Conservation (phyloP, 495 filamentous ascomycete genomes). For the Penicilliopsis zonata region DNA sequence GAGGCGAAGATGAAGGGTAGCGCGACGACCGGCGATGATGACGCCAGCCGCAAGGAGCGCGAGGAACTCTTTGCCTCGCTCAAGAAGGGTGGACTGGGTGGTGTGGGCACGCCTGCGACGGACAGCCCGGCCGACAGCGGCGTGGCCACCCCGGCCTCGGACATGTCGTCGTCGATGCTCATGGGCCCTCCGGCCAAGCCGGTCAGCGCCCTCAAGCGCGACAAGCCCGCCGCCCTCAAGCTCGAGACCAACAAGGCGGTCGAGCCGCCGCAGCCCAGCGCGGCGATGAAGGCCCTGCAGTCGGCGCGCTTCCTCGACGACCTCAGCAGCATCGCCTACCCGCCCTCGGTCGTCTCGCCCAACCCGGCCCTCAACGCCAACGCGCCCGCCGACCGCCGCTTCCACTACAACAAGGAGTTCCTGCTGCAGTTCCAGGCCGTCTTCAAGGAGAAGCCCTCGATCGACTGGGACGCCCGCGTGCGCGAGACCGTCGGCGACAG, state of each 20-base stretch:
- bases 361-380: slow-evolving; percentile 78
- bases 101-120: slow-evolving; percentile 21
- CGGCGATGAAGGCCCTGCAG: slow-evolving; percentile 80
- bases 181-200: slow-evolving; percentile 44
- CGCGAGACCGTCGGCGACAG: slow-evolving; percentile 74
- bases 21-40: slow-evolving; percentile 23
- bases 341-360: slow-evolving; percentile 67
- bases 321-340: slow-evolving; percentile 59
- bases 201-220: slow-evolving; percentile 39
- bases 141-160: slow-evolving; percentile 40
- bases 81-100: slow-evolving; percentile 39
- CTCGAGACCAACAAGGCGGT: slow-evolving; percentile 69
- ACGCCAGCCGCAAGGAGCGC: slow-evolving; percentile 26
- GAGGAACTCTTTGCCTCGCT: slow-evolving; percentile 42
- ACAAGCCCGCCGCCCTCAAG: slow-evolving; percentile 73
- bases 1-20: slow-evolving; percentile 39
- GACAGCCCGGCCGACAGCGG: slow-evolving; percentile 42
- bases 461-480: slow-evolving; percentile 79
- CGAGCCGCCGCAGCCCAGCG: slow-evolving; percentile 81
- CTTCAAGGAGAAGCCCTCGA: slow-evolving; percentile 88
- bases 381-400: slow-evolving; percentile 63
- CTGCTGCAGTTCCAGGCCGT: slow-evolving; percentile 91
- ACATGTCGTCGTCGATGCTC: slow-evolving; percentile 41
- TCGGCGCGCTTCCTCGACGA: slow-evolving; percentile 74
- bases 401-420: slow-evolving; percentile 93